Base-by-base conservation (phyloP, 2,329 filamentous ascomycete species). In the Hypocreales sp. region DNA sequence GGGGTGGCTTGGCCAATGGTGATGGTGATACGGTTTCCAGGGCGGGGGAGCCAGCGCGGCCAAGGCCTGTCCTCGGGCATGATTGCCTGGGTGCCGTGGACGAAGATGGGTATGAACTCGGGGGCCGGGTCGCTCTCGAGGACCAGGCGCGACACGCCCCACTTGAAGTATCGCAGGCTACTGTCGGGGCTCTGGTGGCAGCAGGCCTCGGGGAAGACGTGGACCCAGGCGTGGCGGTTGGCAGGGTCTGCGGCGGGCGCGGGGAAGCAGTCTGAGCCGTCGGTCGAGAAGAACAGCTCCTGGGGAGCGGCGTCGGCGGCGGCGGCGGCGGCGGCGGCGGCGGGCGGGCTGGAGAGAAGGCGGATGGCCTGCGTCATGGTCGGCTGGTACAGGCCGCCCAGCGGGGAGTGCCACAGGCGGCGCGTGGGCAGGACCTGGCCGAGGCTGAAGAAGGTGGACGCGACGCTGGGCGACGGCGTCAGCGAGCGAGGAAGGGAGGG, bases 91-190 rank as follows among this genome's bases (percentile, higher is more conserved):
- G 80, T 79, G 16, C 90, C 90, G 43, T 94, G 82, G 26, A 95
- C 77, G 62, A 92, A 98, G 55, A 98, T 87, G 23, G 90, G 84
- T 20, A 98, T 68, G 13, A 98, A 68, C 39, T 92, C 81, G 0
- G 90, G 90, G 35, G 80, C 75, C 4, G 83, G 82, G 26, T 87
- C 79, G 25, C 78, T 72, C 52, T 98, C 90, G 25, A 98, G 70
- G 31, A 98, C 90, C 31, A 95, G 64, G 3, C 90, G 72, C 6
- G 87, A 83, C 2, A 95, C 65, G 1, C 90, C 90, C 90, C 90
- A 98, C 59, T 93, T 94, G 69, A 95, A 95, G 56, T 98, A 98
- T 17, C 90, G 79, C 63, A 95, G 76, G 7, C 76, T 72, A 41
- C 74, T 72, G 22, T 73, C 60, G 2, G 78, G 68, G 38, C 83